These are phyloP conservation scores for Ophiostoma sp. DNA, from an alignment of 2,329 filamentous ascomycete species.

Conservation along the genomic window DNA sequence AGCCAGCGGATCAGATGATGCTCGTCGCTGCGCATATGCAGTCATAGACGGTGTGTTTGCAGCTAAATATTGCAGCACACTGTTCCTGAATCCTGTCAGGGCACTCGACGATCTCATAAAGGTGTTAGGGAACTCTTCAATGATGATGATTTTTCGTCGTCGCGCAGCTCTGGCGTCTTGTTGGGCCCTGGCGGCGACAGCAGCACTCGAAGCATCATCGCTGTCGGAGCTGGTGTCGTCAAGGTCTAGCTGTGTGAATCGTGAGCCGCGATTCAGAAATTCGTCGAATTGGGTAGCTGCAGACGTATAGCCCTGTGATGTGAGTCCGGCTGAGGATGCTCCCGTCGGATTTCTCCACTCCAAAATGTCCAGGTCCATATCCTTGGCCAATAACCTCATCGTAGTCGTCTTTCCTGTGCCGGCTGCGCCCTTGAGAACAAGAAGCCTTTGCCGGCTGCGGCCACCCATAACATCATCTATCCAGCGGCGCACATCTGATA, in stretches of 20 bases:
- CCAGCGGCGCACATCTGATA: constrained; percentile 79
- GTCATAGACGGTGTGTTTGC: constrained; percentile 55
- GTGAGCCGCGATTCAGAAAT: constrained; percentile 75
- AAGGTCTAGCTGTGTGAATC: constrained; percentile 55
- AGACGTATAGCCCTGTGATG: constrained; percentile 60
- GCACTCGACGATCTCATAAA: constrained; percentile 60
- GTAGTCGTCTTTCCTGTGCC: constrained; percentile 93
- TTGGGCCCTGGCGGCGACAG: background rate
- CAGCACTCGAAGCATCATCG: constrained; percentile 26
- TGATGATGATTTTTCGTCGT: constrained; percentile 55
- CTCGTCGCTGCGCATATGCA: constrained; percentile 36
- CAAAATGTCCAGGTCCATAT: constrained; percentile 69
- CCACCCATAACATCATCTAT: constrained; percentile 67
- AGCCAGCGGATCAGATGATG: constrained; percentile 36
- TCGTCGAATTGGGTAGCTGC: constrained; percentile 82
- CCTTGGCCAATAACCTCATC: constrained; percentile 66
- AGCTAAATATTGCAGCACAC: constrained; percentile 69
- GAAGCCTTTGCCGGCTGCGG: constrained; percentile 60
- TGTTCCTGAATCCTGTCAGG: constrained; percentile 65
- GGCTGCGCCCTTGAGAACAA: constrained; percentile 84
- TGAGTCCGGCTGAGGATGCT: constrained; percentile 35
- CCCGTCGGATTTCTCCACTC: constrained; percentile 86
- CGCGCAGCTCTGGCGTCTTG: background rate
- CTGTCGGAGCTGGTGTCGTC: constrained; percentile 28
- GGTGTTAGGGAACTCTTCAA: constrained; percentile 79